phyloP scores from a whole-genome alignment of 2,329 filamentous ascomycete species.

The Boeremia exigua region DNA sequence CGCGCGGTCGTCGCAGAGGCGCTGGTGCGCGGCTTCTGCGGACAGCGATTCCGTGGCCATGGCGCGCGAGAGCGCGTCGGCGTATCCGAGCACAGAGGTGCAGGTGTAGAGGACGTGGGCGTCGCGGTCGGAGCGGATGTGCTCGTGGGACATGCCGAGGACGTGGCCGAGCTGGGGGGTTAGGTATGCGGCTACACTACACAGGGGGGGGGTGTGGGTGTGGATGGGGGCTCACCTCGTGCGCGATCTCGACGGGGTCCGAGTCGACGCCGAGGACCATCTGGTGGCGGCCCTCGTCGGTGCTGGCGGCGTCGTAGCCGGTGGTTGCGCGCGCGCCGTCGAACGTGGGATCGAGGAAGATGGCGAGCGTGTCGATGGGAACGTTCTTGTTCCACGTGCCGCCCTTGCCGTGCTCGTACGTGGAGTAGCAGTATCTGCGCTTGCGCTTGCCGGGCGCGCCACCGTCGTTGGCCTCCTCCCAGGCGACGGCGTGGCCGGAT shows the following conservation, averaged over 20 bases:
- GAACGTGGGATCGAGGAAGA: neutral
- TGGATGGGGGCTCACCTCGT: neutral
- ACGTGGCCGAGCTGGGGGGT: constrained; percentile 3
- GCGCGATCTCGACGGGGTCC: neutral
- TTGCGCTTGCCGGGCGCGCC: neutral
- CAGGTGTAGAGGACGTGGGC: neutral
- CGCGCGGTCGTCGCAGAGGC: neutral
- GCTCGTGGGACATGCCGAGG: constrained; percentile 12
- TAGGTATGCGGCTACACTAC: no score
- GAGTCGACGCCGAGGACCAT: neutral
- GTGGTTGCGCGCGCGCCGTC: neutral
- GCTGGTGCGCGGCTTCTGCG: neutral
- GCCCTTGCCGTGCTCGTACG: neutral
- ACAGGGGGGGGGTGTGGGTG: neutral
- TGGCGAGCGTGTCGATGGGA: neutral
- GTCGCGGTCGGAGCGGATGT: constrained; percentile 9
- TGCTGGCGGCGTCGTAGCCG: neutral
- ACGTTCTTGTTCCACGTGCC: neutral
- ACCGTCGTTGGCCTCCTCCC: neutral
- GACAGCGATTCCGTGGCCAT: neutral
- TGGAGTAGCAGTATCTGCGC: neutral
- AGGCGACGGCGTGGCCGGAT: neutral
- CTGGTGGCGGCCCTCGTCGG: neutral
- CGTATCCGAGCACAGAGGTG: neutral
- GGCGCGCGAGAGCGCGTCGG: neutral